Evolutionary conservation across 208 protist species (phyloP).

Genomic region (Phytomonas francai): DNA sequence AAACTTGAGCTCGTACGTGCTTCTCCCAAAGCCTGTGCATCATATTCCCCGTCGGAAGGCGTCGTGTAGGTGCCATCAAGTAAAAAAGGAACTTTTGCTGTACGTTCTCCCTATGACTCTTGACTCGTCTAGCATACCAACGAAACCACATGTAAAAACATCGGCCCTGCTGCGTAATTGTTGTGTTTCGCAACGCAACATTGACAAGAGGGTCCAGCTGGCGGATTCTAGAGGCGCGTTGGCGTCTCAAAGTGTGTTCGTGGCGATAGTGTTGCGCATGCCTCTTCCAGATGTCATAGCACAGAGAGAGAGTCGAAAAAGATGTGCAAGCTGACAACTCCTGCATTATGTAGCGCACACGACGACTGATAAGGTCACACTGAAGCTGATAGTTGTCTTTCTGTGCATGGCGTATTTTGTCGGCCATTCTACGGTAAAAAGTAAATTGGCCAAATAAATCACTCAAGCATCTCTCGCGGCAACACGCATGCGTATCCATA

Average conservation of each 20-base stretch:
- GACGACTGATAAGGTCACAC: conserved; percentile 26
- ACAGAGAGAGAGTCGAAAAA: conserved; percentile 19
- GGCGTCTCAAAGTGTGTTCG: conserved; percentile 40
- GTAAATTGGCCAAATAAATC: conserved; percentile 42
- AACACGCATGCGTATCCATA: conserved; percentile 20
- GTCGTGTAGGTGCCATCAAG: background rate
- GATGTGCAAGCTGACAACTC: conserved; percentile 30
- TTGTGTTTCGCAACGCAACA: background rate
- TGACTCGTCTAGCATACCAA: background rate
- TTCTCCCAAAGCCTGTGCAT: background rate
- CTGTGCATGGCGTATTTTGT: conserved; percentile 52
- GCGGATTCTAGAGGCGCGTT: conserved; percentile 28
- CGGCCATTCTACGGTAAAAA: conserved; percentile 32
- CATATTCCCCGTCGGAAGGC: background rate
- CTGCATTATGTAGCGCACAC: conserved; percentile 30
- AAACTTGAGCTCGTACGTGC: background rate
- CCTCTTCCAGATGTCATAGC: conserved; percentile 40
- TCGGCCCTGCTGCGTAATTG: background rate
- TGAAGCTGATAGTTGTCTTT: conserved; percentile 44
- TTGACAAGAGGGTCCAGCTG: conserved; percentile 4
- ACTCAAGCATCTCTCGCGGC: conserved; percentile 31
- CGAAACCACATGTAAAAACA: background rate
- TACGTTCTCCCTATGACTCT: background rate
- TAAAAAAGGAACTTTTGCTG: background rate
- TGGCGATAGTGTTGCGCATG: conserved; percentile 35